These are phyloP conservation scores for Fraxinus sp. DNA, from an alignment of 305 asterid species.

Conservation along the genomic window DNA sequence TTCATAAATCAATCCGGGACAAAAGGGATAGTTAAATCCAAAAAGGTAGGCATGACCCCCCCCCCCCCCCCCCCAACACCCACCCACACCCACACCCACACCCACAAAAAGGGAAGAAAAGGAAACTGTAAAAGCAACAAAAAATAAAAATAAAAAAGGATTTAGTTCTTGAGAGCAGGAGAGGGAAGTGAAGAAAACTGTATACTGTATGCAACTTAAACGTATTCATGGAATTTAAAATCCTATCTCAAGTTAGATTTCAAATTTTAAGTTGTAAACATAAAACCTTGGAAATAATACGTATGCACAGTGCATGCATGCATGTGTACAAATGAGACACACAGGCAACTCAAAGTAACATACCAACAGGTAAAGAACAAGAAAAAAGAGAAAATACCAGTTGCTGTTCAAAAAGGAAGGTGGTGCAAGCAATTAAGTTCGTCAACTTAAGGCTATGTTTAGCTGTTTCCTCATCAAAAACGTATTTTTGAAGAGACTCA, in stretches of 20 bases:
- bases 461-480: constrained; percentile 69
- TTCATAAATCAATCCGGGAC: constrained; percentile 4
- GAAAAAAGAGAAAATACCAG: constrained; percentile 53
- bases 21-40: not conserved
- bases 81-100: no score
- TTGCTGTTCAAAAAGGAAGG: constrained; percentile 81
- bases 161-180: not conserved
- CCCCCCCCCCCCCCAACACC: no score
- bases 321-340: constrained; percentile 13
- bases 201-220: not conserved
- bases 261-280: not conserved
- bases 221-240: not conserved
- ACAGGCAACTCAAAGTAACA: constrained; percentile 18
- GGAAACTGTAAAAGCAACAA: not conserved
- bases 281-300: not conserved
- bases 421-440: constrained; percentile 70
- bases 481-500: constrained; percentile 65
- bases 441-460: constrained; percentile 65
- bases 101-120: not conserved
- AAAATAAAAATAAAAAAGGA: not conserved
- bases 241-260: not conserved
- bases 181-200: not conserved
- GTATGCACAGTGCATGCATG: not conserved
- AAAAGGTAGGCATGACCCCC: not conserved
- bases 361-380: not conserved